phyloP scores from a whole-genome alignment of 163 green algal genomes.

The Scenedesmus sp. region DNA sequence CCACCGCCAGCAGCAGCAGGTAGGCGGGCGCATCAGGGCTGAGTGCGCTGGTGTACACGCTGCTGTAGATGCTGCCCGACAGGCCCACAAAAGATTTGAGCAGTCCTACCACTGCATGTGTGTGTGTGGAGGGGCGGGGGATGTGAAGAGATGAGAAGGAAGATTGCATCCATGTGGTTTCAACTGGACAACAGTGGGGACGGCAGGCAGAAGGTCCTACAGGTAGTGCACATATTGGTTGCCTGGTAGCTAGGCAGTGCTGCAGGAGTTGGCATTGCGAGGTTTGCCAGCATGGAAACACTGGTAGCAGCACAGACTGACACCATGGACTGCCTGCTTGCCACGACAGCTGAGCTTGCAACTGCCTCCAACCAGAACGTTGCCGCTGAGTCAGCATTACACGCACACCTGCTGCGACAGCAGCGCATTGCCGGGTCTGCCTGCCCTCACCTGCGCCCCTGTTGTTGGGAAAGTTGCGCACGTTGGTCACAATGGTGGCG shows the following conservation, averaged over 20 bases:
- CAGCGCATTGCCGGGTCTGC: not conserved
- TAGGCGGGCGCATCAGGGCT: not conserved
- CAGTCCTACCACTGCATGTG: slow-evolving; percentile 65
- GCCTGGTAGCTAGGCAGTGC: not conserved
- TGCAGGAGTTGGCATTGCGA: not conserved
- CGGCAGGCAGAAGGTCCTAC: too few species aligned
- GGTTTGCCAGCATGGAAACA: not conserved
- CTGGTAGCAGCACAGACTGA: not conserved
- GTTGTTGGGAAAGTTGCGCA: slow-evolving; percentile 68
- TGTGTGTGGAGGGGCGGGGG: too few species aligned
- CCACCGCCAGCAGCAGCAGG: not conserved
- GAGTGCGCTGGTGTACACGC: slow-evolving; percentile 54
- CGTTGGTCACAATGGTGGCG: slow-evolving; percentile 30
- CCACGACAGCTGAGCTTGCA: not conserved
- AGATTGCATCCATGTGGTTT: not conserved
- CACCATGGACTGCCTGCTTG: not conserved
- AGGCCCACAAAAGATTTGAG: slow-evolving; percentile 69
- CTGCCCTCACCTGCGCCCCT: not conserved
- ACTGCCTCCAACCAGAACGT: too few species aligned
- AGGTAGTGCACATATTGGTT: too few species aligned
- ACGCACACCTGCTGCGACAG: not conserved
- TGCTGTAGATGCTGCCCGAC: slow-evolving; percentile 64
- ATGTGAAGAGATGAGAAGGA: not conserved
- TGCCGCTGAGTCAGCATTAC: too few species aligned
- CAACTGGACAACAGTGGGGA: not conserved